A percentile compares a stretch with the other conserved stretches of the same genome.
These are phyloP conservation scores for Xylaria longipes DNA, from an alignment of 495 filamentous ascomycete genomes.

Conservation along the genomic window DNA sequence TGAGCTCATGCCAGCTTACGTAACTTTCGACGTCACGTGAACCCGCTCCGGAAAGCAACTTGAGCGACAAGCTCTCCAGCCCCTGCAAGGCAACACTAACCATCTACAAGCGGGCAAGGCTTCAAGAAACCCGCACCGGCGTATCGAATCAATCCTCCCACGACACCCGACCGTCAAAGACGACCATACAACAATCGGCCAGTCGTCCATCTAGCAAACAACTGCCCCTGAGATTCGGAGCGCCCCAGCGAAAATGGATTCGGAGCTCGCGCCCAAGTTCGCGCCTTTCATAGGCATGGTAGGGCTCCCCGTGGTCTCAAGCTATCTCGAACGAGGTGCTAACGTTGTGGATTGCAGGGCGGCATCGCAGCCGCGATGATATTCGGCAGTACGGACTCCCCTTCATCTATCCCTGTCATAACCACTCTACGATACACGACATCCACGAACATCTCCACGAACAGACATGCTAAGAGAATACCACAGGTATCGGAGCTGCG, in stretches of 20 bases:
- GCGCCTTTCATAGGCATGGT: constrained; percentile 99
- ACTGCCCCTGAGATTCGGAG: not conserved
- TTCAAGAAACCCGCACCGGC: constrained; percentile 6
- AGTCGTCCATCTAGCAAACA: not conserved
- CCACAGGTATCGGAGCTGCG: constrained; percentile 83
- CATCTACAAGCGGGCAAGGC: constrained; percentile 14
- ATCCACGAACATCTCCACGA: not conserved
- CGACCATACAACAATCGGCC: not conserved
- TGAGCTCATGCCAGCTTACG: constrained; percentile 7
- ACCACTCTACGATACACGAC: not conserved
- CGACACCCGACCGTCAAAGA: not conserved
- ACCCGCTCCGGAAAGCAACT: not conserved
- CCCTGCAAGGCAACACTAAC: constrained; percentile 23
- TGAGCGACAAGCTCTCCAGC: not conserved
- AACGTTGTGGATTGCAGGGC: constrained; percentile 59
- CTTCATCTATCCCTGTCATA: constrained; percentile 26
- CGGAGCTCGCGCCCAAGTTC: constrained; percentile 81
- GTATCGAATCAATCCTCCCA: constrained; percentile 1
- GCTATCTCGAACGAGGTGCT: constrained; percentile 43
- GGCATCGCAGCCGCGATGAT: constrained; percentile 94
- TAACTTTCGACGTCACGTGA: constrained; percentile 24
- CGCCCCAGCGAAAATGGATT: constrained; percentile 46
- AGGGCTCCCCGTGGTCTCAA: constrained; percentile 47
- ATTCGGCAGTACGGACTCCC: constrained; percentile 78
- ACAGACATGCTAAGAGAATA: constrained; percentile 31